These are phyloP conservation scores for Naganishia cerealis DNA, from an alignment of 1,284 basidiomycete species.

Conservation along the genomic window DNA sequence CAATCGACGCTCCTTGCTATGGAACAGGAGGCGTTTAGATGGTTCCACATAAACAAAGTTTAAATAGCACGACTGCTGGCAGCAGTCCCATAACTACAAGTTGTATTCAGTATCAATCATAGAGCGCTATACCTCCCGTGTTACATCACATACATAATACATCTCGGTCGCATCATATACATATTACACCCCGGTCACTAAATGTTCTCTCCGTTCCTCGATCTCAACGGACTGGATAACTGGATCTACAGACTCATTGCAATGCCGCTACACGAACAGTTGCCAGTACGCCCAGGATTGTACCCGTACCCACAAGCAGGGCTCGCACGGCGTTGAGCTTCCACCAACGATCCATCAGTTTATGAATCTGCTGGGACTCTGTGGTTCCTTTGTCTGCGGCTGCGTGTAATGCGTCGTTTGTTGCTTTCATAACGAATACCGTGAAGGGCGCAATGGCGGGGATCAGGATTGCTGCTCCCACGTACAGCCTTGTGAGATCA, in stretches of 20 bases:
- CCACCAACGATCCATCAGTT: slow-evolving; percentile 21
- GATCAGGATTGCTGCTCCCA: slow-evolving; percentile 7
- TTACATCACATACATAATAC: neutral
- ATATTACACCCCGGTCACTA: neutral
- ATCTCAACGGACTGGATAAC: neutral
- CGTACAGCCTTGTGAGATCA: slow-evolving; percentile 16
- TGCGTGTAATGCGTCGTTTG: slow-evolving; percentile 13
- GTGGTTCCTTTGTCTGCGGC: slow-evolving; percentile 12
- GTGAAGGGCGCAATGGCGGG: slow-evolving; percentile 22
- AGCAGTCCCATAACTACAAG: neutral
- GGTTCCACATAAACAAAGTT: neutral
- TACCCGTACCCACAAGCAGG: slow-evolving; percentile 1
- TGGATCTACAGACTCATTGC: neutral
- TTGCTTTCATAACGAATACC: slow-evolving; percentile 10
- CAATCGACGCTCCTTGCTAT: neutral
- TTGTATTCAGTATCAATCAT: neutral
- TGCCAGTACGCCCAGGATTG: slow-evolving; percentile 12
- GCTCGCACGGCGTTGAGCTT: slow-evolving; percentile 21
- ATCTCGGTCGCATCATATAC: neutral
- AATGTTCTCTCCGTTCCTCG: neutral
- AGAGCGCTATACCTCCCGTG: neutral
- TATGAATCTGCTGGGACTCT: slow-evolving; percentile 3
- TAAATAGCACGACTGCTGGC: neutral
- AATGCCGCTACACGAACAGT: neutral
- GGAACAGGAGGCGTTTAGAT: neutral